phyloP scores from a whole-genome alignment of 2,329 filamentous ascomycete genomes.

The Penicillium vulpinum region DNA sequence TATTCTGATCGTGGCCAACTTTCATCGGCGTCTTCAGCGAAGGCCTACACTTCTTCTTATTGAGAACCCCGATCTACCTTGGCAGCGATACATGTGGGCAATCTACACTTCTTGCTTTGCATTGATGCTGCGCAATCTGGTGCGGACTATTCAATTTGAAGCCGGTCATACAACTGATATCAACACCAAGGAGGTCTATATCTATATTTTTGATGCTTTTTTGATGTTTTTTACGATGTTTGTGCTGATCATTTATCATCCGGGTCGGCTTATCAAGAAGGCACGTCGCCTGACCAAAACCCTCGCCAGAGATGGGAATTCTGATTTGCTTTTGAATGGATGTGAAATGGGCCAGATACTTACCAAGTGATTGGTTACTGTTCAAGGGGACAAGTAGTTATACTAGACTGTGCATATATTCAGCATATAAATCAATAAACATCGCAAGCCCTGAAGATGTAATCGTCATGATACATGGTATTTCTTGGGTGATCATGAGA shows the following conservation, averaged over 20 bases:
- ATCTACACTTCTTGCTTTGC: constrained; percentile 28
- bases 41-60: constrained; percentile 19
- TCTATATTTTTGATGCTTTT: constrained; percentile 36
- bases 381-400: not conserved
- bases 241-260: constrained; percentile 28
- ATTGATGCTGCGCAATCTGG: constrained; percentile 31
- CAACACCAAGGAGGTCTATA: constrained; percentile 28
- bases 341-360: constrained; percentile 6
- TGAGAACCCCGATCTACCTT: constrained; percentile 19
- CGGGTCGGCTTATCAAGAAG: constrained; percentile 24
- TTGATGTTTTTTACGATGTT: constrained; percentile 28
- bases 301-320: constrained; percentile 2
- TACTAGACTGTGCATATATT: too few relatives aligned
- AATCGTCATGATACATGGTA: not conserved
- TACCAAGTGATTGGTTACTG: not conserved
- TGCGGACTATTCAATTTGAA: constrained; percentile 33
- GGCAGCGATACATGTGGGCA: constrained; percentile 30
- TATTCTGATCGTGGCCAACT: constrained; percentile 22
- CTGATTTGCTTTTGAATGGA: constrained; percentile 19
- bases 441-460: too few relatives aligned
- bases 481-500: not conserved
- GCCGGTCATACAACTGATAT: constrained; percentile 14
- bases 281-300: constrained; percentile 15
- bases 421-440: not conserved
- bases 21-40: constrained; percentile 24